phyloP scores from a whole-genome alignment of 179 eudicot species.

The Beta macrorhiza region DNA sequence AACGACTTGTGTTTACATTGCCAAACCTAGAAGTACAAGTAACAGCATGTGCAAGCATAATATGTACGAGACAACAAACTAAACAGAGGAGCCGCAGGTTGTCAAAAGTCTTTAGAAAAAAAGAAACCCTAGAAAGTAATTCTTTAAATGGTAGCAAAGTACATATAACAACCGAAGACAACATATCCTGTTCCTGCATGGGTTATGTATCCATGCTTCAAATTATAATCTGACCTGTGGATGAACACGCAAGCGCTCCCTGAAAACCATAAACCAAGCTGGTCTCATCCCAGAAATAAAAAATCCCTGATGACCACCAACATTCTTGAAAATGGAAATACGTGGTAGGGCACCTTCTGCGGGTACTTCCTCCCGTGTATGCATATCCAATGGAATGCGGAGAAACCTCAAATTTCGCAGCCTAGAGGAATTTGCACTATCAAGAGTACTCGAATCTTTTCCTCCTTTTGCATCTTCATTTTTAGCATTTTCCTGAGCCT shows the following conservation, averaged over 20 bases:
- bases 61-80: not conserved
- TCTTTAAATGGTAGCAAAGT: not conserved
- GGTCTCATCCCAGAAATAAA: slow-evolving; percentile 91
- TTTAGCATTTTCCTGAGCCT: slow-evolving; percentile 70
- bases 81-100: not conserved
- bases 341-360: slow-evolving; percentile 52
- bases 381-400: slow-evolving; percentile 73
- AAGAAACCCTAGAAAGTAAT: not conserved
- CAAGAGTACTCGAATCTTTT: slow-evolving; percentile 36
- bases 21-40: not conserved
- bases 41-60: slow-evolving; percentile 10
- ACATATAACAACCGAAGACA: not conserved
- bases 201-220: not conserved
- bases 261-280: slow-evolving; percentile 87
- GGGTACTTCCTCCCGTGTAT: slow-evolving; percentile 69
- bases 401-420: slow-evolving; percentile 82
- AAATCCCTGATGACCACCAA: slow-evolving; percentile 82
- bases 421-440: slow-evolving; percentile 63
- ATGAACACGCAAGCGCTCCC: slow-evolving; percentile 93
- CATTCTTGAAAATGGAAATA: slow-evolving; percentile 73
- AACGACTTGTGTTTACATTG: not conserved
- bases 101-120: not conserved
- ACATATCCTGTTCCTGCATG: not conserved
- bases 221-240: slow-evolving; percentile 69
- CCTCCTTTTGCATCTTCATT: slow-evolving; percentile 54